Base-by-base conservation (phyloP, 2,329 filamentous ascomycete genomes). In the Aureobasidium zeae region DNA sequence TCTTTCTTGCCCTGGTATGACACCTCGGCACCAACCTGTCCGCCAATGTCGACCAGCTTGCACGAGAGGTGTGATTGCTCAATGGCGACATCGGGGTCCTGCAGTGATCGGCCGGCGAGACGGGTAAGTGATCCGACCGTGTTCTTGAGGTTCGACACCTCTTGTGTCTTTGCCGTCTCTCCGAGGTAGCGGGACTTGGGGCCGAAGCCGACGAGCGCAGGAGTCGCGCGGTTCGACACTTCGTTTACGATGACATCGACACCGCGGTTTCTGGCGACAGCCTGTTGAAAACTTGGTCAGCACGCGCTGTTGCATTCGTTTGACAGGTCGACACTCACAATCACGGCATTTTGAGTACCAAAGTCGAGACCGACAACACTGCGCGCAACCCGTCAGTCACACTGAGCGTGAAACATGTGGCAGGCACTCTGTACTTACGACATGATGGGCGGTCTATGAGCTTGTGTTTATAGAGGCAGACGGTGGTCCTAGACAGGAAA, bases 191-290 rank as follows among this genome's bases (percentile, higher is more conserved):
- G 84, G 66, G 77, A 81, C 72, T 94, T 94, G 63, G 86, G 83
- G 48, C 87, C 86, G 67, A 98, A 98, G 59, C 86, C 88, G 58
- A 98, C 91, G 53, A 98, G 74, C 51, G 91, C 87, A 86, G 91
- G 91, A 57, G 91, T 98, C 50, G 86, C 81, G 69, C 91, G 83
- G 77, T 98, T 96, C 55, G 91, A 98, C 58, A 96, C 91, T 70
- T 98, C 91, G 75, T 98, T 98, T 72, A 86, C 83, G 64, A 98
- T 94, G 65, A 98, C 91, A 74, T 98, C 91, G 67, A 98, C 91
- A 71, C 91, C 91, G 66, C 93, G 88, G 70, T 96, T 96, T 67
- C 91, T 81, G 63, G 91, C 91, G 67, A 96, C 89, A 65, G 89
- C 89, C 55, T 56, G 38, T 41, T 29, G 10, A 10, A 11, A 5